Conservation (phyloP, 2,329 filamentous ascomycete species). For the Neonectria magnoliae region DNA sequence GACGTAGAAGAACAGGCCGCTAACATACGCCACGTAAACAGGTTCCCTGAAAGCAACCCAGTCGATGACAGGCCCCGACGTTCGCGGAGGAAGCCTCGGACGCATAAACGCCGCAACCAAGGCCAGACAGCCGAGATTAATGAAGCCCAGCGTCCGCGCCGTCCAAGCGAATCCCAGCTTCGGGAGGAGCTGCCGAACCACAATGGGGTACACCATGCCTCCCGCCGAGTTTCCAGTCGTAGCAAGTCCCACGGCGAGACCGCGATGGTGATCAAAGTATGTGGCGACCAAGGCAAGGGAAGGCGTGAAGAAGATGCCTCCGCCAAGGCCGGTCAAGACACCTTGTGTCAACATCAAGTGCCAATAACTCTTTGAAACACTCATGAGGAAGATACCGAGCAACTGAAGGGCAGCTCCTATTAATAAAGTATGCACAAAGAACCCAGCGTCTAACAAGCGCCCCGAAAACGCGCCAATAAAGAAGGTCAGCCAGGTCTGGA, state of each 20-base stretch:
- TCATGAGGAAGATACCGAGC: constrained; percentile 58
- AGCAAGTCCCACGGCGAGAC: constrained; percentile 66
- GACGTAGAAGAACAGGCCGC: constrained; percentile 50
- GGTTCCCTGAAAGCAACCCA: constrained; percentile 49
- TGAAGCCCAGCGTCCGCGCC: constrained; percentile 68
- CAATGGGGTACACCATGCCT: constrained; percentile 62
- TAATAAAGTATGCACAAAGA: constrained; percentile 52
- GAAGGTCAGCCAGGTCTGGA: constrained; percentile 57
- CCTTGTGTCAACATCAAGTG: constrained; percentile 62
- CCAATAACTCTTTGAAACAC: constrained; percentile 55
- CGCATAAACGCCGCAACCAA: constrained; percentile 58
- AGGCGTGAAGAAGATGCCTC: constrained; percentile 65
- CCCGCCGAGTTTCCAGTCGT: constrained; percentile 66
- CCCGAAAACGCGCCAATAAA: constrained; percentile 56
- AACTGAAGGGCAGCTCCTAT: constrained; percentile 51
- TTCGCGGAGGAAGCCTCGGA: constrained; percentile 40
- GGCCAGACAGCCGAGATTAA: constrained; percentile 76
- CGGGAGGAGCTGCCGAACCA: constrained; percentile 63
- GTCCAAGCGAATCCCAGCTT: constrained; percentile 67
- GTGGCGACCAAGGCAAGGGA: constrained; percentile 67
- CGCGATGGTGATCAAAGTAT: constrained; percentile 65
- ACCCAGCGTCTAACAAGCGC: constrained; percentile 55
- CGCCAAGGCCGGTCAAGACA: constrained; percentile 61
- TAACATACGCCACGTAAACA: constrained; percentile 47
- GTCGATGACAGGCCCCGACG: constrained; percentile 42